These are phyloP conservation scores for Pleoardoris graminearum DNA, from an alignment of 2,329 filamentous ascomycete species.

Conservation along the genomic window DNA sequence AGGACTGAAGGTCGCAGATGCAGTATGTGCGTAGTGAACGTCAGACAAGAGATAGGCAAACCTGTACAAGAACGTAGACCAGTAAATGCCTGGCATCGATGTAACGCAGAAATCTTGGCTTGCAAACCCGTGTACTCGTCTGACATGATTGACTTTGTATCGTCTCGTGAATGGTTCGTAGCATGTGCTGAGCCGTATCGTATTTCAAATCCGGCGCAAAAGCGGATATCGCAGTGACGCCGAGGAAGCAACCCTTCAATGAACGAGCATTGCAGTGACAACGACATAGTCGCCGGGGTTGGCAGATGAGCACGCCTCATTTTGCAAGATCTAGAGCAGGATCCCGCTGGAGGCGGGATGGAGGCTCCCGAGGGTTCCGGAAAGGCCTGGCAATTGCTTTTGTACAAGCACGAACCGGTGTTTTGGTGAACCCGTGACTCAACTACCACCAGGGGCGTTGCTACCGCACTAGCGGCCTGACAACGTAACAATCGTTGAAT, in stretches of 20 bases:
- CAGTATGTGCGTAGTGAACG: constrained; percentile 1
- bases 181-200: background rate
- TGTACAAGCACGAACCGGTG: too few species aligned
- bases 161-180: constrained; percentile 3
- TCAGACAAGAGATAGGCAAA: background rate
- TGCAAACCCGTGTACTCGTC: background rate
- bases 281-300: constrained; percentile 9
- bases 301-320: constrained; percentile 23
- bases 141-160: background rate
- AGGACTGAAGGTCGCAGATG: constrained; percentile 1
- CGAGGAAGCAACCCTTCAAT: constrained; percentile 8
- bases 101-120: background rate
- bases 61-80: background rate
- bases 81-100: background rate
- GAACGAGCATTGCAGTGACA: constrained; percentile 9
- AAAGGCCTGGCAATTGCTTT: background rate
- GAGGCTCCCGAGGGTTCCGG: background rate
- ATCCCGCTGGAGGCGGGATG: background rate
- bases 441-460: too few species aligned
- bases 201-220: background rate
- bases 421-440: too few species aligned
- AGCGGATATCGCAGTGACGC: background rate
- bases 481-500: too few species aligned
- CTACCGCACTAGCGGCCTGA: background rate
- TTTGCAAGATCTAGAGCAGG: constrained; percentile 24